A percentile compares a stretch with the other conserved stretches of the same genome.
phyloP scores from a whole-genome alignment of 1,139 yeast species.

The Pichia sp. region DNA sequence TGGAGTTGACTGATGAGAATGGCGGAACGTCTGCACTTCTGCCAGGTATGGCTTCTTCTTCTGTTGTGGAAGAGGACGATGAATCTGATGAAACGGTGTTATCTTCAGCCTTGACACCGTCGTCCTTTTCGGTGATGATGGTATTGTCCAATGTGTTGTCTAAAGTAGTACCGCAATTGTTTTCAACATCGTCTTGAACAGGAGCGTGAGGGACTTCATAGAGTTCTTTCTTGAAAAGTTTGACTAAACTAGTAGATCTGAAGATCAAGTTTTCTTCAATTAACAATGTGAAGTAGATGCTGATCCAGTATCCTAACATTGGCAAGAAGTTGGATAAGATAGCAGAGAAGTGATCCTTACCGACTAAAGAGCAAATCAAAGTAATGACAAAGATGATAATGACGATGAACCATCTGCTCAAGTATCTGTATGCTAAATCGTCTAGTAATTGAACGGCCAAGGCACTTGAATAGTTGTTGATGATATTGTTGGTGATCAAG shows the following conservation, averaged over 20 bases:
- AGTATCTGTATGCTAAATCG: slow-evolving; percentile 47
- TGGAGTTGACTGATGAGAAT: slow-evolving; percentile 18
- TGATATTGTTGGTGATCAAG: slow-evolving; percentile 74
- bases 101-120: not conserved
- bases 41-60: not conserved
- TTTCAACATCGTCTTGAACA: slow-evolving; percentile 2
- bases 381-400: slow-evolving; percentile 62
- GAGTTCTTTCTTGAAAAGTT: slow-evolving; percentile 56
- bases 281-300: slow-evolving; percentile 72
- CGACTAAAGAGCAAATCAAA: slow-evolving; percentile 70
- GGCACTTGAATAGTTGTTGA: slow-evolving; percentile 84
- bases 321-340: slow-evolving; percentile 88
- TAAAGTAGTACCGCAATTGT: not conserved
- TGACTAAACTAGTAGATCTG: slow-evolving; percentile 50
- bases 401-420: slow-evolving; percentile 84
- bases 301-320: slow-evolving; percentile 93
- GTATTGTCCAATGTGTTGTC: not conserved
- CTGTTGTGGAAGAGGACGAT: not conserved
- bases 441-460: slow-evolving; percentile 76
- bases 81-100: not conserved
- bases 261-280: slow-evolving; percentile 76
- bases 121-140: slow-evolving; percentile 2
- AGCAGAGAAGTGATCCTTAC: slow-evolving; percentile 70
- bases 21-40: slow-evolving; percentile 17
- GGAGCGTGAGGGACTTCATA: slow-evolving; percentile 11